Percentiles rank a stretch among this genome's conserved stretches.
Conservation (phyloP, 768 basidiomycete genomes). For the Pleurotus cornucopiae region DNA sequence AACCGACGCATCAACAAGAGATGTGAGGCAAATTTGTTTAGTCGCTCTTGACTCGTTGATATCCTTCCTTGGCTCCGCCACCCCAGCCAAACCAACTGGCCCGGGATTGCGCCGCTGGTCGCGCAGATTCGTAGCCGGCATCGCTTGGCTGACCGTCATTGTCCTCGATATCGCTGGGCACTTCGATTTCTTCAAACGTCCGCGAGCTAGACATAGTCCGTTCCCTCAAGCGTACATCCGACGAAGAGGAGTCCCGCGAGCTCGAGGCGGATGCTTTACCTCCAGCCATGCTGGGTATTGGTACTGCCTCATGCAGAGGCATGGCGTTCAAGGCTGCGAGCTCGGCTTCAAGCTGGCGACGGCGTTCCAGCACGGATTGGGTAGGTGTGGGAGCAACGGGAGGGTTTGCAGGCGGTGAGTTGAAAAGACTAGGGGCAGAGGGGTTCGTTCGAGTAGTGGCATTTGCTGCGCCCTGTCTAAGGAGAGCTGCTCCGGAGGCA, state of each 20-base stretch:
- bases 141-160: constrained; percentile 34
- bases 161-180: constrained; percentile 68
- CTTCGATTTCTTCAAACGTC: constrained; percentile 65
- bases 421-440: constrained; percentile 19
- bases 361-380: constrained; percentile 38
- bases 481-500: constrained; percentile 60
- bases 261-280: constrained; percentile 25
- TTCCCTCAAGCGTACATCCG: constrained; percentile 36
- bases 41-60: constrained; percentile 53
- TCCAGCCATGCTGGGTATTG: constrained; percentile 26
- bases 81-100: constrained; percentile 54
- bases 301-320: constrained; percentile 18
- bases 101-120: constrained; percentile 24
- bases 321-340: constrained; percentile 42
- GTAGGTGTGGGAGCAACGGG: constrained; percentile 20
- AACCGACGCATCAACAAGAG: background rate
- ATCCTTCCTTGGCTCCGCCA: constrained; percentile 29
- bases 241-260: constrained; percentile 34
- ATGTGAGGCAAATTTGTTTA: constrained; percentile 25
- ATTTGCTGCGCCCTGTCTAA: constrained; percentile 47
- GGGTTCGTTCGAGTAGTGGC: constrained; percentile 26
- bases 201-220: constrained; percentile 36
- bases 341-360: constrained; percentile 53
- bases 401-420: constrained; percentile 17
- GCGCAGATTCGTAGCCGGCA: constrained; percentile 23